Evolutionary conservation across 2,329 filamentous ascomycete species (phyloP), one percentile per base, ranked within the genome.

Genomic region (Metarhizium guizhouense): DNA sequence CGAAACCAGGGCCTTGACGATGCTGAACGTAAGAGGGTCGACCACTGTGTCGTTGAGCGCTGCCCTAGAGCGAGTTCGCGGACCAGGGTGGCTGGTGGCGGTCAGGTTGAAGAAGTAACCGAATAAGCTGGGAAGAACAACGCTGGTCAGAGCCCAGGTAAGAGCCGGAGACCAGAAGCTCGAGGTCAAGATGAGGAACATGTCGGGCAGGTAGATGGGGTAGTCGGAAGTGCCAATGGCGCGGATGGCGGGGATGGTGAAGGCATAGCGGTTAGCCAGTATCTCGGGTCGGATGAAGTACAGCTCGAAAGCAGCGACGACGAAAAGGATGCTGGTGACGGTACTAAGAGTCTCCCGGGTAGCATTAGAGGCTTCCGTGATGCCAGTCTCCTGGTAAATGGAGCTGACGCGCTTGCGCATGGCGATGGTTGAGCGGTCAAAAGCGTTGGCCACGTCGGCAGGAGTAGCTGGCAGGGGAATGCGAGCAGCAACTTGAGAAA

Each of bases 41-140:
- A 93, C 84, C 6, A 78, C 74, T 60, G 86, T 84, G 60, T 83
- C 80, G 43, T 73, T 68, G 25, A 59, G 56, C 49, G 68, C 64
- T 54, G 68, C 61, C 45, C 68, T 68, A 53, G 67, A 67, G 66
- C 76, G 77, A 61, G 75, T 76, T 60, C 75, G 74, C 47, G 63
- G 67, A 57, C 62, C 67, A 64, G 61, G 62, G 66, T 68, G 70
- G 64, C 68, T 75, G 64, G 76, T 79, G 51, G 77, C 74, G 43
- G 85, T 89, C 65, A 96, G 72, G 72, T 97, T 97, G 81, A 95
- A 87, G 69, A 96, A 95, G 75, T 94, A 97, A 30, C 88, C 90
- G 47, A 84, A 77, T 36, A 88, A 59, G 52, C 85, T 75, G 2
- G 93, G 93, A 32, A 93, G 61, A 47, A 88, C 65, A 54, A 89